Base-by-base conservation (phyloP, 768 basidiomycete genomes). In the Aureoboletus auriporus region DNA sequence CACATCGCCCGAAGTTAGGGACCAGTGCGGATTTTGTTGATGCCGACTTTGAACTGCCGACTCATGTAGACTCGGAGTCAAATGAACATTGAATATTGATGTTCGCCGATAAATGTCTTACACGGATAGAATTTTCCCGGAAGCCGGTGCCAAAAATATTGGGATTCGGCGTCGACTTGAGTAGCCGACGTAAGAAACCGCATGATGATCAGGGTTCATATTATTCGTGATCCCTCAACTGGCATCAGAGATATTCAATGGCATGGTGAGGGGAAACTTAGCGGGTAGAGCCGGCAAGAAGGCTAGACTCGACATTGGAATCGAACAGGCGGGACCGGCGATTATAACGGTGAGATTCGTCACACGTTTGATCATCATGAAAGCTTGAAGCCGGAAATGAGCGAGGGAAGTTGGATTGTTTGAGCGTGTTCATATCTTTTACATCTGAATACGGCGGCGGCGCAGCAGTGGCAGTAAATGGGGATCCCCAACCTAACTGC, bases 11-110 rank as follows among this genome's bases (percentile, higher is more conserved):
- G 28, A 44, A 41, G 38, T 30, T 42, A 36, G n/a, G 41, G 13
- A 20, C 50, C 51, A 17, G 42, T 42, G 53, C 55, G 47, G 43
- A 44, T 8, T 35, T 45, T 43, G 10, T 20, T 33, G 6, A 38
- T 53, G 61, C 55, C 55, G 53, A 52, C 41, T 35, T 20, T 43
- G 8, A 31, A 31, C 17, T 10, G 23, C 57, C 57, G 60, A 49
- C 23, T 33, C 9, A 17, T 34, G 44, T 23, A 11, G 41, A 30
- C 12, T 28, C 33, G 33, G 33, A 17, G 12, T 20, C 39, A 9
- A 35, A 11, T 33, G 44, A 29, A n/a, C 34, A 16, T 33, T 39
- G 35, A 34, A 14, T 8, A 40, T 31, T n/a, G 44, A 13, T 23
- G 16, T 31, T 40, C 10, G 4, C 34, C 37, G n/a, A 23, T 33